These are phyloP conservation scores for Ustilago loliicola DNA, from an alignment of 1,284 basidiomycete genomes.

Conservation along the genomic window DNA sequence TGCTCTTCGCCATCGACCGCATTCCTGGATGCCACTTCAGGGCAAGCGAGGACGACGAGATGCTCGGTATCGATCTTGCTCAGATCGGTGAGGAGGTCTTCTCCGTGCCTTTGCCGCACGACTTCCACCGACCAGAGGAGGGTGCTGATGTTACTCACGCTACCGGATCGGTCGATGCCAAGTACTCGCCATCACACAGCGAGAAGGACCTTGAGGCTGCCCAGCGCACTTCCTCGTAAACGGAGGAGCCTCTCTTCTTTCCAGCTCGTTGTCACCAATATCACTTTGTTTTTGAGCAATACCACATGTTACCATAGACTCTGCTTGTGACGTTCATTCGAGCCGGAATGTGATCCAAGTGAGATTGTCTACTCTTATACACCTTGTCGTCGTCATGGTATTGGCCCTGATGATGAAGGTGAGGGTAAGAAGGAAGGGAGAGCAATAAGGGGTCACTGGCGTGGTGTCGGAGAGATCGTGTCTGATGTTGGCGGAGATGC, in stretches of 20 bases:
- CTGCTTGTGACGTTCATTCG: not conserved
- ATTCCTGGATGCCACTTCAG: constrained; percentile 88
- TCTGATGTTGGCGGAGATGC: too few species aligned
- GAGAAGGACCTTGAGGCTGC: constrained; percentile 43
- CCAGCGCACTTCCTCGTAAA: constrained; percentile 5
- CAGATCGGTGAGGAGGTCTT: constrained; percentile 83
- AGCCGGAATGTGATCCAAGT: too few species aligned
- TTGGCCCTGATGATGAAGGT: too few species aligned
- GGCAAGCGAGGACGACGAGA: constrained; percentile 84
- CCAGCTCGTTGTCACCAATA: not conserved
- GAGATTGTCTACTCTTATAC: too few species aligned
- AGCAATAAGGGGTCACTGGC: too few species aligned
- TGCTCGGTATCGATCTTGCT: constrained; percentile 91
- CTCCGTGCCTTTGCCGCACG: constrained; percentile 30
- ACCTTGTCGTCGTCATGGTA: not conserved
- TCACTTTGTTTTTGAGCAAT: constrained; percentile 9
- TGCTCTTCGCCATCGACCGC: constrained; percentile 92
- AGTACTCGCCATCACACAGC: constrained; percentile 40
- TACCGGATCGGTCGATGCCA: constrained; percentile 7
- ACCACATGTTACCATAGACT: not conserved
- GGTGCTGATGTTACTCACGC: constrained; percentile 37
- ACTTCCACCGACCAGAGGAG: constrained; percentile 33
- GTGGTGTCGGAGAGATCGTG: too few species aligned
- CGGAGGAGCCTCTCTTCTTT: not conserved
- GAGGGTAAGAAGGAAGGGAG: too few species aligned